Conservation (phyloP, 305 asterid species). For the Ilex paraguariensis region DNA sequence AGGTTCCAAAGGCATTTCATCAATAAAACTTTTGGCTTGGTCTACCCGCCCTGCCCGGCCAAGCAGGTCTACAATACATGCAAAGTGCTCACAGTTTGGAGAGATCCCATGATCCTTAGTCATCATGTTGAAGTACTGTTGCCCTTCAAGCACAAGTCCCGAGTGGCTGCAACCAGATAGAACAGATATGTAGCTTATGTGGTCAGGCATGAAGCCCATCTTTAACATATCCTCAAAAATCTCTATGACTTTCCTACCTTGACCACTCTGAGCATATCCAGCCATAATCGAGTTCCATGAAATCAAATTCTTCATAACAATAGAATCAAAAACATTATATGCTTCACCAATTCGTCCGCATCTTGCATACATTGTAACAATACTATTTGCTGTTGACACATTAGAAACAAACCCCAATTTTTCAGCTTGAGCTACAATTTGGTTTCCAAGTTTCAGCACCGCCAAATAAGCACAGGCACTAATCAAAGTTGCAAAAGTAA, state of each 20-base stretch:
- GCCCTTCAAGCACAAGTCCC: constrained; percentile 14
- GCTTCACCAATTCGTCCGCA: constrained; percentile 16
- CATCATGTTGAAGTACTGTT: constrained; percentile 14
- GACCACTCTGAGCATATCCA: constrained; percentile 19
- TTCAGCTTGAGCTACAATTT: constrained; percentile 9
- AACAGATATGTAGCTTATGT: constrained; percentile 6
- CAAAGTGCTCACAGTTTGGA: constrained; percentile 16
- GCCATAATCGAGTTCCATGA: constrained; percentile 21
- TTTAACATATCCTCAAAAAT: constrained; percentile 13
- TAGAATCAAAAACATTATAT: constrained; percentile 14
- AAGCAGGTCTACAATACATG: constrained; percentile 16
- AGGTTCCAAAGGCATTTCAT: constrained; percentile 15
- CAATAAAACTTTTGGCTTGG: constrained; percentile 10
- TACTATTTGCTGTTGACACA: constrained; percentile 7
- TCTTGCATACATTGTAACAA: constrained; percentile 18
- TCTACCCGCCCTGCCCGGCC: constrained; percentile 18
- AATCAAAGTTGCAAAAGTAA: constrained; percentile 13
- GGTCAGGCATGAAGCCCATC: constrained; percentile 9
- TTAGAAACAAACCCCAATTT: constrained; percentile 12
- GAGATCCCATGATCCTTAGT: constrained; percentile 6
- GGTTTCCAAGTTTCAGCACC: constrained; percentile 14
- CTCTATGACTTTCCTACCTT: constrained; percentile 15
- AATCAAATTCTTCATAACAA: constrained; percentile 6
- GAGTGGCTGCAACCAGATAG: constrained; percentile 19
- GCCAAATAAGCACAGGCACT: constrained; percentile 15